Percentiles rank a stretch among this genome's conserved stretches.
Conservation (phyloP, 2,329 filamentous ascomycete genomes). For the Westerdykella aurantiaca region DNA sequence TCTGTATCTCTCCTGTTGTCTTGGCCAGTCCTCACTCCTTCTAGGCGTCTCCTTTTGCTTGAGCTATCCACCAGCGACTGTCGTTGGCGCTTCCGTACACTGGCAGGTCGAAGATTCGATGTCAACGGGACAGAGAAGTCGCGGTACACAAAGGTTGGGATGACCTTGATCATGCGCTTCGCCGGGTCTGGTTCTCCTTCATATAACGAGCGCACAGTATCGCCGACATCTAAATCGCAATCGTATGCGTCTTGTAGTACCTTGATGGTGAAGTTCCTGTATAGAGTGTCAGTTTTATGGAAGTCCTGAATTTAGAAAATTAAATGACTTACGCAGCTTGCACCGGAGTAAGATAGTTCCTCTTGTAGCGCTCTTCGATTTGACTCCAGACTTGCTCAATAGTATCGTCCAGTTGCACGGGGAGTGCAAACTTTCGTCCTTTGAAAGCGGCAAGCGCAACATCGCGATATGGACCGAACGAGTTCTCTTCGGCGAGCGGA, state of each 20-base stretch:
- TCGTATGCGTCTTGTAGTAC: slow-evolving; percentile 33
- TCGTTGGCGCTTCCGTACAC: slow-evolving; percentile 19
- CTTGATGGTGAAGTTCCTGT: slow-evolving; percentile 30
- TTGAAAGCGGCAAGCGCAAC: slow-evolving; percentile 21
- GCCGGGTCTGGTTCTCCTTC: slow-evolving; percentile 21
- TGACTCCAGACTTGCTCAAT: slow-evolving; percentile 27
- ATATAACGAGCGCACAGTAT: slow-evolving; percentile 33
- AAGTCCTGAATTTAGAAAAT: no score
- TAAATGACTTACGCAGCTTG: slow-evolving; percentile 15
- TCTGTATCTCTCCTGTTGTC: slow-evolving; percentile 12
- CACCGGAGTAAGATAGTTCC: slow-evolving; percentile 27
- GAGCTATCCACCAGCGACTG: slow-evolving; percentile 8
- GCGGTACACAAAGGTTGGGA: slow-evolving; percentile 24
- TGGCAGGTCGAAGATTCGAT: slow-evolving; percentile 24
- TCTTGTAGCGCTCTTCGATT: slow-evolving; percentile 30
- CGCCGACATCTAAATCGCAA: slow-evolving; percentile 33
- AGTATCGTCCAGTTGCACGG: slow-evolving; percentile 22
- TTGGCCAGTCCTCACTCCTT: slow-evolving; percentile 8
- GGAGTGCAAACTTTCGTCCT: slow-evolving; percentile 32
- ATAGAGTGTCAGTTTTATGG: slow-evolving; percentile 2
- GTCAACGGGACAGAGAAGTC: slow-evolving; percentile 28
- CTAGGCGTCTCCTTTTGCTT: slow-evolving; percentile 22
- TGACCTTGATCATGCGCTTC: slow-evolving; percentile 27
- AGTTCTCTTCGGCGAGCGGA: slow-evolving; percentile 19
- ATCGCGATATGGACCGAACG: slow-evolving; percentile 12